A percentile compares a stretch with the other conserved stretches of the same genome.
Conservation (phyloP, 2,329 filamentous ascomycete species). For the Pleoardoris graminearum region DNA sequence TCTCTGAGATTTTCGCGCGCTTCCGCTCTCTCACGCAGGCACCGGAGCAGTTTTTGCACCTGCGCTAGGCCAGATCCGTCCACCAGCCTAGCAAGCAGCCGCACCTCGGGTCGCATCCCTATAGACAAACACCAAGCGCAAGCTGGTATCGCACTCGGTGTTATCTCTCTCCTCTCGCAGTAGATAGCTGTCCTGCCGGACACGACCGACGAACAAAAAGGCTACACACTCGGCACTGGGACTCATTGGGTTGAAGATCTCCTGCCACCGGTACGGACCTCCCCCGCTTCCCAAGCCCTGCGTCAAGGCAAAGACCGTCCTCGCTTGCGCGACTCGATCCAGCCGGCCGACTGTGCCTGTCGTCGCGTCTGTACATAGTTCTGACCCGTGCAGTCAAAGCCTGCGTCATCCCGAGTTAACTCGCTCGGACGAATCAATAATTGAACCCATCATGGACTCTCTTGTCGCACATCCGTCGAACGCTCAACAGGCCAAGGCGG, state of each 20-base stretch:
- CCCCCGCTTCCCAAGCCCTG: slow-evolving; percentile 22
- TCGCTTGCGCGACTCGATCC: slow-evolving; percentile 37
- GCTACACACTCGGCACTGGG: slow-evolving; percentile 59
- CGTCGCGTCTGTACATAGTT: slow-evolving; percentile 27
- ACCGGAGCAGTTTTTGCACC: slow-evolving; percentile 27
- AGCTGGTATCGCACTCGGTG: slow-evolving; percentile 50
- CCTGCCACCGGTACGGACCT: slow-evolving; percentile 64
- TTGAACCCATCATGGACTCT: slow-evolving; percentile 70
- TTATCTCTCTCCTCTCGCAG: slow-evolving; percentile 23
- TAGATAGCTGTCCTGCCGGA: slow-evolving; percentile 31
- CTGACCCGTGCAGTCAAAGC: slow-evolving; percentile 42
- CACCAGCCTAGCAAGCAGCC: slow-evolving; percentile 34
- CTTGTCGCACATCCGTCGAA: slow-evolving; percentile 90
- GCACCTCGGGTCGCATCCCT: slow-evolving; percentile 27
- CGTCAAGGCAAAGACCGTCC: slow-evolving; percentile 37
- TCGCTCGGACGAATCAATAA: slow-evolving; percentile 24
- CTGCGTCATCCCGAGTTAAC: slow-evolving; percentile 32
- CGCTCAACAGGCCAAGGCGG: slow-evolving; percentile 87
- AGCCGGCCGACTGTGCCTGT: slow-evolving; percentile 32
- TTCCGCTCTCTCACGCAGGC: slow-evolving; percentile 36
- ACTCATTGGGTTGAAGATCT: slow-evolving; percentile 99
- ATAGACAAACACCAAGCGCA: slow-evolving; percentile 43
- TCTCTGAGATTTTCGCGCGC: slow-evolving; percentile 29
- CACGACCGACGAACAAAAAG: slow-evolving; percentile 30
- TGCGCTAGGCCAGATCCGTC: slow-evolving; percentile 37